Conservation (phyloP, 1,284 basidiomycete genomes). For the Apiotrichum domesticum region DNA sequence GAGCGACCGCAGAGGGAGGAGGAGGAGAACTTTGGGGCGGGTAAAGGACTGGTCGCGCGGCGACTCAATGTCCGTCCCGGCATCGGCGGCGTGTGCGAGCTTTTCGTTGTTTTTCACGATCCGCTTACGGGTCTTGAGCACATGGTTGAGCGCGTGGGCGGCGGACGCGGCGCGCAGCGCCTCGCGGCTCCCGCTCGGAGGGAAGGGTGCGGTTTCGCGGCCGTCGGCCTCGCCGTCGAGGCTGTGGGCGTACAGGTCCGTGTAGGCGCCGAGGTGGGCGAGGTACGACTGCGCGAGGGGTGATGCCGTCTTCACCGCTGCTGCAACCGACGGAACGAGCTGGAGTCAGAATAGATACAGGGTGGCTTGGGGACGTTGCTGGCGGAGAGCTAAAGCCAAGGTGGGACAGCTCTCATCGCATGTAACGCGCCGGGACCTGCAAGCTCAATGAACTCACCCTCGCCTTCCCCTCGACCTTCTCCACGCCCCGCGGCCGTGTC, state of each 20-base stretch:
- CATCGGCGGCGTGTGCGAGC: conserved; percentile 57
- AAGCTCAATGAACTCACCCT: conserved; percentile 25
- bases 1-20: conserved; percentile 86
- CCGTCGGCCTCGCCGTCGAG: conserved; percentile 50
- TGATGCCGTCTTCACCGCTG: conserved; percentile 32
- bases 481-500: conserved; percentile 50
- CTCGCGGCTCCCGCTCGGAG: conserved; percentile 37
- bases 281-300: conserved; percentile 58
- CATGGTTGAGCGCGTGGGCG: conserved; percentile 75
- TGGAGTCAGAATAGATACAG: conserved; percentile 22
- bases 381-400: too few relatives aligned
- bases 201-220: conserved; percentile 26
- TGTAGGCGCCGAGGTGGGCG: conserved; percentile 51
- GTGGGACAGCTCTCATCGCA: too few relatives aligned
- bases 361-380: too few relatives aligned
- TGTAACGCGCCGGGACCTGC: too few relatives aligned
- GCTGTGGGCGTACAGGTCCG: conserved; percentile 67
- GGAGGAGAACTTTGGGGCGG: conserved; percentile 84
- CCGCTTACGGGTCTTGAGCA: conserved; percentile 83
- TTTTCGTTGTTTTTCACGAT: conserved; percentile 94
- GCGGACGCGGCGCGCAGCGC: conserved; percentile 60
- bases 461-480: conserved; percentile 25
- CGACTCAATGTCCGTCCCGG: conserved; percentile 51
- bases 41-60: conserved; percentile 97
- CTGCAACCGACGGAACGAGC: conserved; percentile 54